These are phyloP conservation scores for Epithemia pelagica DNA, from an alignment of 108 stramenopile genomes.

Conservation along the genomic window DNA sequence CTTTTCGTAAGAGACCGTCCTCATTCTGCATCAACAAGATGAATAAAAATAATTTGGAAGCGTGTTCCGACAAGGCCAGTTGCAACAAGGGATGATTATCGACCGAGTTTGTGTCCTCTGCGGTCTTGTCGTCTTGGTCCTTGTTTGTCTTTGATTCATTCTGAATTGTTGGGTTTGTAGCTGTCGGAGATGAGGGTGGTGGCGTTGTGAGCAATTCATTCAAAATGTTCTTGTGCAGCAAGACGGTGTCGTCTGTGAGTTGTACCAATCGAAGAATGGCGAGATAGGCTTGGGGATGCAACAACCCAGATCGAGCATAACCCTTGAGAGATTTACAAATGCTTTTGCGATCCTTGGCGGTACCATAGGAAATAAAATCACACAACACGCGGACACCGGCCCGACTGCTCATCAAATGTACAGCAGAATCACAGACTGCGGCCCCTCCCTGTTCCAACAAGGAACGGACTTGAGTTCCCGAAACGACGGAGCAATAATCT, in stretches of 20 bases:
- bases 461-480: slow-evolving; percentile 50
- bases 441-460: slow-evolving; percentile 18
- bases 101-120: neutral
- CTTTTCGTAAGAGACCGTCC: slow-evolving; percentile 40
- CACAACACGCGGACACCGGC: slow-evolving; percentile 79
- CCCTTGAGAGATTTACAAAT: slow-evolving; percentile 90
- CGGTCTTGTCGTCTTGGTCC: slow-evolving; percentile 17
- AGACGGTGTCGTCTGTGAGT: slow-evolving; percentile 92
- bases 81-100: slow-evolving; percentile 53
- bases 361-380: slow-evolving; percentile 76
- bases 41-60: slow-evolving; percentile 81
- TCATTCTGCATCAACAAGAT: slow-evolving; percentile 61
- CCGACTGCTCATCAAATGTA: slow-evolving; percentile 78
- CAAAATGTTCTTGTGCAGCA: slow-evolving; percentile 85
- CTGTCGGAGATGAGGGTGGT: slow-evolving; percentile 2
- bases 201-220: slow-evolving; percentile 70
- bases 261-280: slow-evolving; percentile 78
- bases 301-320: slow-evolving; percentile 69
- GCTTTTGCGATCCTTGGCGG: slow-evolving; percentile 86
- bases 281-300: slow-evolving; percentile 83
- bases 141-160: slow-evolving; percentile 4
- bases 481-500: slow-evolving; percentile 58
- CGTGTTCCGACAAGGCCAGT: slow-evolving; percentile 67
- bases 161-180: slow-evolving; percentile 3
- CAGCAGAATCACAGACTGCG: slow-evolving; percentile 25